phyloP scores from a whole-genome alignment of 345 rosid species.

The Bruguiera parviflora region DNA sequence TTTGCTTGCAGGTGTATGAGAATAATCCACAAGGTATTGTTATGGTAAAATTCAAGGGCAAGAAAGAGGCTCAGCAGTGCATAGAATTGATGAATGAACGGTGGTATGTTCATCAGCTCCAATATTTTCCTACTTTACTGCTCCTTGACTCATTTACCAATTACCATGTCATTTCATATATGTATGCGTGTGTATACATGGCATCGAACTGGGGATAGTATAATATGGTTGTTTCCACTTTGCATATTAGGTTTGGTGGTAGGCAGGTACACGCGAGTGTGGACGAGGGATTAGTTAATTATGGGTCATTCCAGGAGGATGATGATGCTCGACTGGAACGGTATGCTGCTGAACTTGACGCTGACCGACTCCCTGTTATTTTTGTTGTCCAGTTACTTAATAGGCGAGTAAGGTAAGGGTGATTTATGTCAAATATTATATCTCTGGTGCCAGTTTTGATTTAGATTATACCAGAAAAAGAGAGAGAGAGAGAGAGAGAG shows the following conservation, averaged over 20 bases:
- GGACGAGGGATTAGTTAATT: slow-evolving; percentile 82
- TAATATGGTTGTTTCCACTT: neutral
- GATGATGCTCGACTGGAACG: slow-evolving; percentile 67
- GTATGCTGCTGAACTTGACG: slow-evolving; percentile 92
- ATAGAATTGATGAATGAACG: slow-evolving; percentile 87
- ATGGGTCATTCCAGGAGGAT: slow-evolving; percentile 59
- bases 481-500: no score
- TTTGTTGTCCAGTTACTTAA: no score
- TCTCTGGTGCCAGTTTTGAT: no score
- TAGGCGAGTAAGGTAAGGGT: no score
- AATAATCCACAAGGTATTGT: slow-evolving; percentile 90
- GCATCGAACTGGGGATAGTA: no score
- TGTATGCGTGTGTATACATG: no score
- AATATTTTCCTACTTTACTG: no score
- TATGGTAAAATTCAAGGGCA: slow-evolving; percentile 76
- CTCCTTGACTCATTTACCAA: no score
- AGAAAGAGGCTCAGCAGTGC: slow-evolving; percentile 82
- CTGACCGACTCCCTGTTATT: slow-evolving; percentile 33
- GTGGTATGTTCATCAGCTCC: slow-evolving; percentile 47
- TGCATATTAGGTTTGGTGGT: slow-evolving; percentile 68
- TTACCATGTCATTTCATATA: no score
- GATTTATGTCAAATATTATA: no score
- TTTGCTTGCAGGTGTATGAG: slow-evolving; percentile 64
- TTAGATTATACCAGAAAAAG: no score
- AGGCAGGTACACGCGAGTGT: slow-evolving; percentile 70